These are phyloP conservation scores for Penicillium janthinellum DNA, from an alignment of 2,329 filamentous ascomycete genomes.

Conservation along the genomic window DNA sequence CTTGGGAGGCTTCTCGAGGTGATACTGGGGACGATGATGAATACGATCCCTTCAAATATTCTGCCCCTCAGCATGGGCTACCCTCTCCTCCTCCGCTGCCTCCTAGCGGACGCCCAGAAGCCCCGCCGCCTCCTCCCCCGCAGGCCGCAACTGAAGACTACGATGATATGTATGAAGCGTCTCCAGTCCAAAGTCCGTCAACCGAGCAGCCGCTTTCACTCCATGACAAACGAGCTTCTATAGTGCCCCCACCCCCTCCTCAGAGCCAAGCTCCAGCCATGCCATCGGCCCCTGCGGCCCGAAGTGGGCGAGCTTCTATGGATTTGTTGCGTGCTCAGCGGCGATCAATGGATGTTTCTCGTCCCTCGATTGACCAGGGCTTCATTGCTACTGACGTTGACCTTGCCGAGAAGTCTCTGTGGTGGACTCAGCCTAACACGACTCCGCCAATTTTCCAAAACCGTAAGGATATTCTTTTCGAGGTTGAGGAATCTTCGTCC, in stretches of 20 bases:
- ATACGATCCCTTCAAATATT: conserved; percentile 57
- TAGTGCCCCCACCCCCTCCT: conserved; percentile 53
- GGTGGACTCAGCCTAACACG: conserved; percentile 83
- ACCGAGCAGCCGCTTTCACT: conserved; percentile 34
- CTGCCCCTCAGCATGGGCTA: conserved; percentile 37
- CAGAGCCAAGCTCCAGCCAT: conserved; percentile 34
- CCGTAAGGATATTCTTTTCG: conserved; percentile 78
- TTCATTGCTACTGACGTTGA: conserved; percentile 89
- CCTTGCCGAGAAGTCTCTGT: conserved; percentile 70
- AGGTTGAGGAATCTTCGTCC: conserved; percentile 75
- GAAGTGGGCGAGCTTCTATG: conserved; percentile 60
- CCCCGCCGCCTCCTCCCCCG: conserved; percentile 30
- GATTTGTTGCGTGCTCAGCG: conserved; percentile 63
- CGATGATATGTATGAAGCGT: conserved; percentile 52
- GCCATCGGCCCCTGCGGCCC: conserved; percentile 49
- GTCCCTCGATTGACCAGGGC: conserved; percentile 74
- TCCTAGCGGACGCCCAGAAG: conserved; percentile 26
- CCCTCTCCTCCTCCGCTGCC: conserved; percentile 23
- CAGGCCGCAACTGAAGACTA: conserved; percentile 38
- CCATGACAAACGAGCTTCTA: conserved; percentile 44
- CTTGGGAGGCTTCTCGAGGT: conserved; percentile 42
- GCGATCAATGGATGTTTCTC: conserved; percentile 72
- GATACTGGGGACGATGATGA: conserved; percentile 53
- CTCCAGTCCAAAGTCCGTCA: conserved; percentile 41
- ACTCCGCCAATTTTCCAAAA: conserved; percentile 80